phyloP scores from a whole-genome alignment of 768 basidiomycete genomes.

The Suillus decipiens region DNA sequence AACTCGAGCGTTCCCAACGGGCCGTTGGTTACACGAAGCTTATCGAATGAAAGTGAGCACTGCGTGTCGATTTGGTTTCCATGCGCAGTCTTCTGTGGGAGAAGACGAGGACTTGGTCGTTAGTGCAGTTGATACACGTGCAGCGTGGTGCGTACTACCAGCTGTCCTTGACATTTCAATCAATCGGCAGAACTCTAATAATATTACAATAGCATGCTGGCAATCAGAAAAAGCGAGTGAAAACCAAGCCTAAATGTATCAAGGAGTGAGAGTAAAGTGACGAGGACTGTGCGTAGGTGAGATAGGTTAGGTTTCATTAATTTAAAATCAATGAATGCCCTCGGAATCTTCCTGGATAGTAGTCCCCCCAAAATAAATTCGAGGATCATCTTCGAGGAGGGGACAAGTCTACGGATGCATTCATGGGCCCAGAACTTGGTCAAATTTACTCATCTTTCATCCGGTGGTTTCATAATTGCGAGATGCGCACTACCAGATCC shows the following conservation, averaged over 20 bases:
- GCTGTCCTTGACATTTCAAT: neutral
- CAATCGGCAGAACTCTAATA: neutral
- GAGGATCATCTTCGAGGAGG: neutral
- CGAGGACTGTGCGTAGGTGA: neutral
- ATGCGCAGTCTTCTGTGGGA: neutral
- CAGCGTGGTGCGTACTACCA: neutral
- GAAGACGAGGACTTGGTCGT: neutral
- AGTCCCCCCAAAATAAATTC: neutral
- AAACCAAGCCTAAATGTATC: neutral
- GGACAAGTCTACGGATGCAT: no score
- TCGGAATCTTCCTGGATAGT: neutral
- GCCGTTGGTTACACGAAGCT: no score
- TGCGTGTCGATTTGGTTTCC: no score
- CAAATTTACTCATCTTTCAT: neutral
- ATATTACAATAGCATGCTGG: neutral
- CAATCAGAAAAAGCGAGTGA: neutral
- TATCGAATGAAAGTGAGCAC: no score
- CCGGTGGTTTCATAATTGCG: neutral
- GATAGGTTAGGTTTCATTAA: conserved; percentile 2
- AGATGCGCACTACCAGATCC: neutral
- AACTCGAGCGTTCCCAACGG: no score
- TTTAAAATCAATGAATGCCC: conserved; percentile 6
- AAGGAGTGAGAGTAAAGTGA: conserved; percentile 4
- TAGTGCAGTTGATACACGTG: neutral
- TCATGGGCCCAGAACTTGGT: neutral